These are phyloP conservation scores for Raddia guianensis DNA, from an alignment of 176 grass and related monocot species.

Conservation along the genomic window DNA sequence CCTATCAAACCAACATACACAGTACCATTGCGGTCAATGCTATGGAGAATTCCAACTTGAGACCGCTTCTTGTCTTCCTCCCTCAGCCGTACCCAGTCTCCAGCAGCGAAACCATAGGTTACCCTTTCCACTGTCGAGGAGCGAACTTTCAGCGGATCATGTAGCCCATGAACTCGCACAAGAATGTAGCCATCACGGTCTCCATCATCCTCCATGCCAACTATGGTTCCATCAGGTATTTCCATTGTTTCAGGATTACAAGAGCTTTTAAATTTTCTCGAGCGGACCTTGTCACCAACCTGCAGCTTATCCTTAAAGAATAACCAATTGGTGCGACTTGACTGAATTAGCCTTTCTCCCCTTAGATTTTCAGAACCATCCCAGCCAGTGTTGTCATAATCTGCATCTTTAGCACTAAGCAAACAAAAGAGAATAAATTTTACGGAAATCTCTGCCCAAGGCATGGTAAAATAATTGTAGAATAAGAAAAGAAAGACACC, in stretches of 20 bases:
- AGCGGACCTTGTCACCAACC: constrained; percentile 75
- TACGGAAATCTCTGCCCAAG: neutral
- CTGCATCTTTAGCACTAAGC: constrained; percentile 56
- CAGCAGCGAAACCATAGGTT: constrained; percentile 69
- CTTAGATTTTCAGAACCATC: constrained; percentile 41
- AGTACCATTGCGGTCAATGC: constrained; percentile 61
- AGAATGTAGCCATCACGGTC: constrained; percentile 59
- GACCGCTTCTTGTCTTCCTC: constrained; percentile 73
- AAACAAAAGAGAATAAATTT: constrained; percentile 12
- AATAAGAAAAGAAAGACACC: neutral
- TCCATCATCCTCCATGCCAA: constrained; percentile 73
- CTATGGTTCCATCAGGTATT: constrained; percentile 88
- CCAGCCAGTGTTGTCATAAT: constrained; percentile 49
- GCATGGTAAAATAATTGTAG: neutral
- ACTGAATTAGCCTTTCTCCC: constrained; percentile 36
- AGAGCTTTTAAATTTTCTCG: constrained; percentile 75
- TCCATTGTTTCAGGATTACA: constrained; percentile 77
- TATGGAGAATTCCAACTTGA: constrained; percentile 83
- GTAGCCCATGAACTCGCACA: constrained; percentile 76
- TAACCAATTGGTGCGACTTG: constrained; percentile 63
- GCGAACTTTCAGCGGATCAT: constrained; percentile 72
- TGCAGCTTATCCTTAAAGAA: constrained; percentile 76
- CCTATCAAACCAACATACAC: constrained; percentile 80
- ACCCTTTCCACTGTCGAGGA: constrained; percentile 68
- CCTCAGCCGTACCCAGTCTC: constrained; percentile 83